phyloP scores from a whole-genome alignment of 164 flowering plant genomes.

The Saururus chinensis region DNA sequence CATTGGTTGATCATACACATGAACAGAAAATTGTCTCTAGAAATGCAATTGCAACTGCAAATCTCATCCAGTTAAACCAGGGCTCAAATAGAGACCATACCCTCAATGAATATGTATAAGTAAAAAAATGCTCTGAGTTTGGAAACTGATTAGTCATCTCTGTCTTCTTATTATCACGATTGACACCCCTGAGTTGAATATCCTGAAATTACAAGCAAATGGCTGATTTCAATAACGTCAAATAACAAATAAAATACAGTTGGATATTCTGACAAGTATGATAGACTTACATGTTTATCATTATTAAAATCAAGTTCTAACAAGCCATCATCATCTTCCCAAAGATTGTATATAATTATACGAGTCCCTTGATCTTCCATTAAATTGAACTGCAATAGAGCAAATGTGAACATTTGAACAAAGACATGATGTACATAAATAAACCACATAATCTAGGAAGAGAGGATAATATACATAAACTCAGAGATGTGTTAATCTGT shows the following conservation, averaged over 20 bases:
- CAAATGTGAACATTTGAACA: background rate
- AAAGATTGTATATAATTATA: slow-evolving; percentile 78
- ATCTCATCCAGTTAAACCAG: background rate
- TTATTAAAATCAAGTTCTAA: slow-evolving; percentile 82
- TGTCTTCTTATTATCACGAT: slow-evolving; percentile 76
- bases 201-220: slow-evolving; percentile 36
- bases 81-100: slow-evolving; percentile 19
- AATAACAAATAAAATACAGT: background rate
- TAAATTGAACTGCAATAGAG: slow-evolving; percentile 38
- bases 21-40: too few relatives aligned
- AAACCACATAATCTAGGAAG: background rate
- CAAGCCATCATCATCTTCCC: slow-evolving; percentile 85
- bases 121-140: slow-evolving; percentile 77
- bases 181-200: slow-evolving; percentile 90
- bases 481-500: background rate
- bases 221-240: too few relatives aligned
- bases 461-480: background rate
- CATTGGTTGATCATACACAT: too few relatives aligned
- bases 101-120: slow-evolving; percentile 87
- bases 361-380: slow-evolving; percentile 79
- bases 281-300: slow-evolving; percentile 45
- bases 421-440: too few relatives aligned
- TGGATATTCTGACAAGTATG: background rate
- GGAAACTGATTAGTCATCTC: slow-evolving; percentile 66
- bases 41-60: background rate